Evolutionary conservation across 2,329 filamentous ascomycete species (phyloP).

Genomic region (Colletotrichum navitas): DNA sequence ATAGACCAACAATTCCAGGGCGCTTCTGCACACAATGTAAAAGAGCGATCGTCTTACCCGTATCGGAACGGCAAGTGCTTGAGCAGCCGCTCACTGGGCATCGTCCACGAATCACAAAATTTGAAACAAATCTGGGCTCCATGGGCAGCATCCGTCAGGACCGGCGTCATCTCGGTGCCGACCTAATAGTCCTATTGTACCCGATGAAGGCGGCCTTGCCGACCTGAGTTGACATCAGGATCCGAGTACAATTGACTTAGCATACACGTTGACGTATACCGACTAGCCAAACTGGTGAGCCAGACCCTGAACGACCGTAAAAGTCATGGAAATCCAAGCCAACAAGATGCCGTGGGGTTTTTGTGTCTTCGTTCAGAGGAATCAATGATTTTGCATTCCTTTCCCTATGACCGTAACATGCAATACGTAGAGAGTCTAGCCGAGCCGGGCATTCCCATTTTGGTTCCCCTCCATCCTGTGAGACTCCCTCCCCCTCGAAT

Average conservation of each 20-base stretch:
- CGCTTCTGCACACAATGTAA: neutral
- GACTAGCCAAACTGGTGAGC: neutral
- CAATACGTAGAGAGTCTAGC: slow-evolving; percentile 49
- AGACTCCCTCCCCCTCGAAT: slow-evolving; percentile 45
- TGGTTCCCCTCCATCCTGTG: slow-evolving; percentile 39
- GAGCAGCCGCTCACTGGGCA: neutral
- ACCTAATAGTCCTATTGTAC: no score
- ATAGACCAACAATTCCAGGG: neutral
- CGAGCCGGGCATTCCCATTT: slow-evolving; percentile 46
- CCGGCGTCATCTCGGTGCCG: neutral
- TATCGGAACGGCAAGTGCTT: neutral
- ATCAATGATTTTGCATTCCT: slow-evolving; percentile 53
- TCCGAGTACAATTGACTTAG: no score
- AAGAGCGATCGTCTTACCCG: neutral
- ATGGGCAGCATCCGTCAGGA: neutral
- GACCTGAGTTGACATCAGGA: neutral
- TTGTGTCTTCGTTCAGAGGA: slow-evolving; percentile 41
- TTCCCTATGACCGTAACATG: slow-evolving; percentile 64
- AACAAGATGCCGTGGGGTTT: slow-evolving; percentile 9
- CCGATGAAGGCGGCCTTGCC: neutral
- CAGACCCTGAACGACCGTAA: no score
- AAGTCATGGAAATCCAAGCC: neutral
- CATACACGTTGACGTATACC: no score
- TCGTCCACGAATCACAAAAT: neutral
- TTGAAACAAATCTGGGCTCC: no score